phyloP scores from a whole-genome alignment of 371 early-diverging fungal species.

The Mortierella sp. region DNA sequence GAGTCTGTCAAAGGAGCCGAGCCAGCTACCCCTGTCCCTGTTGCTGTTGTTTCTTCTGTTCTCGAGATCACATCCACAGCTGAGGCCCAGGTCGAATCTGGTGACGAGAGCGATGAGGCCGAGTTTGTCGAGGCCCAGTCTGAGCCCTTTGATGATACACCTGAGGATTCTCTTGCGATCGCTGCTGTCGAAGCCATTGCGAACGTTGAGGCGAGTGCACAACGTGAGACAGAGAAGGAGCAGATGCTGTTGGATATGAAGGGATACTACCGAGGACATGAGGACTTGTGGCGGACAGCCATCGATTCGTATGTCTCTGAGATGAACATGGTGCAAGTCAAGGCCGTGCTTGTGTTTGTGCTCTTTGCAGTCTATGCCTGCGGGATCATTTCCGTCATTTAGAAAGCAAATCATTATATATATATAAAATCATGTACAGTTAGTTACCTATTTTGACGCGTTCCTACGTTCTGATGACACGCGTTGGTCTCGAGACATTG shows the following conservation, averaged over 20 bases:
- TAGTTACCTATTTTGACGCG: not conserved
- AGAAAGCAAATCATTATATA: conserved; percentile 6
- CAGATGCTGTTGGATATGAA: conserved; percentile 26
- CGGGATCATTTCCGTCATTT: not conserved
- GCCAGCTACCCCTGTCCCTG: not conserved
- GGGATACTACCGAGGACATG: conserved; percentile 18
- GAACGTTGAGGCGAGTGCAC: not conserved
- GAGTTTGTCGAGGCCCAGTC: conserved; percentile 44
- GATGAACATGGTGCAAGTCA: conserved; percentile 24
- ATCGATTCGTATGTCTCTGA: conserved; percentile 21
- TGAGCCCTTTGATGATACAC: not conserved
- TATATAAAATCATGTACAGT: no score
- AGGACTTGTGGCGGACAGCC: conserved; percentile 29
- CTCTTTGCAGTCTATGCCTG: conserved; percentile 19
- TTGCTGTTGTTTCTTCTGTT: not conserved
- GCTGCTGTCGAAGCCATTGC: not conserved
- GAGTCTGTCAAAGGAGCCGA: not conserved
- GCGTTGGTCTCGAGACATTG: not conserved
- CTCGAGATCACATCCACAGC: not conserved
- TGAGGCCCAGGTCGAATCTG: conserved; percentile 10
- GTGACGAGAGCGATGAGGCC: conserved; percentile 34
- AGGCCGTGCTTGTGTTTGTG: conserved; percentile 21
- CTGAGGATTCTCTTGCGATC: no score
- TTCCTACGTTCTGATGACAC: not conserved
- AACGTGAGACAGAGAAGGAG: not conserved